Base-by-base conservation (phyloP, 1,284 basidiomycete genomes). In the Marasmius tenuissimus region DNA sequence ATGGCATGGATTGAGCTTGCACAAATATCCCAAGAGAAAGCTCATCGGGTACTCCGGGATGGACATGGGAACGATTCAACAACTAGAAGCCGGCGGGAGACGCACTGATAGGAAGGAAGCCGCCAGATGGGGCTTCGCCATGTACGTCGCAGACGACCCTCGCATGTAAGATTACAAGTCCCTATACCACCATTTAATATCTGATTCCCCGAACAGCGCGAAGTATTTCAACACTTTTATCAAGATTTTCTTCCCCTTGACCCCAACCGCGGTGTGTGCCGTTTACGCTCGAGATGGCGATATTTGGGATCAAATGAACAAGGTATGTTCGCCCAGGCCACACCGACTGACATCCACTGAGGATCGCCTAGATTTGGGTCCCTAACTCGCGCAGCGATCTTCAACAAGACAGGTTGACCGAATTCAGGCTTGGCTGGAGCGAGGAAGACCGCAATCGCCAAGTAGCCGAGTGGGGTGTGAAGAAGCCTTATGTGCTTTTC, bases 401-500 rank as follows among this genome's bases (percentile, higher is more conserved):
- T 12, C n/a, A 42, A 10, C 20, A 42, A 22, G 39, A 16, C 33
- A 54, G 34, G 55, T 18, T 8, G 18, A 14, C 16, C 2, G n/a
- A 37, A 11, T n/a, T 54, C 38, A 35, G 33, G 40, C 40, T 42
- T n/a, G 40, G 40, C 5, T 58, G 55, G 62, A 38, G 49, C 37
- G 45, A 63, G 48, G 64, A 65, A 58, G 59, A 65, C n/a, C 64
- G 62, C 10, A 45, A 65, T 39, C 42, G 42, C 14, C 20, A 35
- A 35, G 56, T 63, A 3, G 62, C 51, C 9, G 2, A 14, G 20
- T 63, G 62, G 62, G 64, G 64, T 10, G 64, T 65, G 37, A 6
- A 65, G 51, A 63, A 45, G 49, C 64, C 64, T 3, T 65, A 63
- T 49, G 39, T 63, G n/a, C 64, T 65, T 27, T 65, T 65, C 40